A percentile compares a stretch with the other conserved stretches of the same genome.
These are phyloP conservation scores for Erigeron philadelphicus DNA, from an alignment of 140 eudicot species.

Conservation along the genomic window DNA sequence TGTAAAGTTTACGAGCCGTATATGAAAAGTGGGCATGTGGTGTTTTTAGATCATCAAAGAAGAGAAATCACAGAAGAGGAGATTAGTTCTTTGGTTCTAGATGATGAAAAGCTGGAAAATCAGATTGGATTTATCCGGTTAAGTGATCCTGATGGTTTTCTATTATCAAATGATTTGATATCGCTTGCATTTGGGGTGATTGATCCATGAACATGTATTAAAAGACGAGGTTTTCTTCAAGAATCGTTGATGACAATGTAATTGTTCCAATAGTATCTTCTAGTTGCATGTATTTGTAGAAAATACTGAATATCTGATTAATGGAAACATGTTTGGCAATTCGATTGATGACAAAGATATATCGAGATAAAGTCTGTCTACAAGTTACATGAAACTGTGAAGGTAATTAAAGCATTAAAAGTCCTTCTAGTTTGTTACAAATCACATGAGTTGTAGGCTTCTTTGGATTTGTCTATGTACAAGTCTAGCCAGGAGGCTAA, in stretches of 20 bases:
- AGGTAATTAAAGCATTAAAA: not conserved
- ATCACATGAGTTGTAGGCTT: not conserved
- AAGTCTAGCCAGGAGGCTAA: too few species aligned
- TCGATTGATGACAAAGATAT: not conserved
- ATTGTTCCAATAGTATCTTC: constrained; percentile 1
- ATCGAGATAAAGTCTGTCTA: not conserved
- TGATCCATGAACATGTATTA: constrained; percentile 33
- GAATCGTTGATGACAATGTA: constrained; percentile 18
- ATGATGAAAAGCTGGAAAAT: constrained; percentile 40
- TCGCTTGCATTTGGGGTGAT: constrained; percentile 72
- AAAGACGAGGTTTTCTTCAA: not conserved
- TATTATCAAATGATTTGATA: constrained; percentile 76
- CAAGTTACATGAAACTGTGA: not conserved
- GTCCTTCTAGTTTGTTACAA: not conserved
- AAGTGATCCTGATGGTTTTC: constrained; percentile 90
- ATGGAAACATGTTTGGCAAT: constrained; percentile 14
- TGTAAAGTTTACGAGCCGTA: constrained; percentile 65
- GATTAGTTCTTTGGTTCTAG: constrained; percentile 38
- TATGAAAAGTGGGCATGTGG: constrained; percentile 76
- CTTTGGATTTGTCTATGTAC: too few species aligned
- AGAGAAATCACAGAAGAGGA: constrained; percentile 45
- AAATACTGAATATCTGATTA: constrained; percentile 9
- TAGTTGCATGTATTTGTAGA: constrained; percentile 20
- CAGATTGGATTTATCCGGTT: constrained; percentile 55
- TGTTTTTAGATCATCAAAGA: constrained; percentile 60